Evolutionary conservation across 495 filamentous ascomycete species (phyloP), one percentile per base, ranked within the genome.

Genomic region (Neohortaea acidophila): DNA sequence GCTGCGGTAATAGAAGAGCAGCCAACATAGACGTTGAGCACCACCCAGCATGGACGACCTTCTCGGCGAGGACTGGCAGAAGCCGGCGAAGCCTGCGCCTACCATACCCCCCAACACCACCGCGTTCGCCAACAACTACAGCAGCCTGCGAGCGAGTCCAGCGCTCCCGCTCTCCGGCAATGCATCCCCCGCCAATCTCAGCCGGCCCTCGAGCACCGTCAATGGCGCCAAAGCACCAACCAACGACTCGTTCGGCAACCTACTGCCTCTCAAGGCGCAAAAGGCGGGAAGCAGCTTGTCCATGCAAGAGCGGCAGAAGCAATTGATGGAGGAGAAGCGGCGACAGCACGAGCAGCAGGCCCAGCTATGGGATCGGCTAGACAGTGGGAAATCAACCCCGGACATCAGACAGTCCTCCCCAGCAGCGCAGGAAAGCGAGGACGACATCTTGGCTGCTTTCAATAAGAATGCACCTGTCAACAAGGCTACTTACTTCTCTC

Each of bases 221-320:
- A 60, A 65, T 10, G 61, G 60, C 47, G 55, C 65, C 14, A 65
- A 73, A 0, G 72, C 75, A 47, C 50, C 70, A 3, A 53, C 72
- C 4, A 79, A 69, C 37, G 87, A 94, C 55, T 91, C 81, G 63
- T 97, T 97, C 54, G 79, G 86, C 45, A 84, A 79, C 51, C 65
- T 97, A 14, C 77, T 94, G 15, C 78, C 73, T 29, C 82, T 87
- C 43, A 73, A 72, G 32, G 60, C 72, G 10, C 66, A 73, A n/a
- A 79, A 79, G 48, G 66, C 58, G n/a, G 24, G 17, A 5, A 75
- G 69, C 54, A 85, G 77, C 43, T 61, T 93, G 0, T 81, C 78
- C 1, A 67, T 97, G 4, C 69, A 78, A 39, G 84, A 96, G 55
- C 82, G 82, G 42, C 87, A 94, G 57, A 81, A 75, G 61, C 70